phyloP scores from a whole-genome alignment of 2,329 filamentous ascomycete species.

The Escovopsis sp. region DNA sequence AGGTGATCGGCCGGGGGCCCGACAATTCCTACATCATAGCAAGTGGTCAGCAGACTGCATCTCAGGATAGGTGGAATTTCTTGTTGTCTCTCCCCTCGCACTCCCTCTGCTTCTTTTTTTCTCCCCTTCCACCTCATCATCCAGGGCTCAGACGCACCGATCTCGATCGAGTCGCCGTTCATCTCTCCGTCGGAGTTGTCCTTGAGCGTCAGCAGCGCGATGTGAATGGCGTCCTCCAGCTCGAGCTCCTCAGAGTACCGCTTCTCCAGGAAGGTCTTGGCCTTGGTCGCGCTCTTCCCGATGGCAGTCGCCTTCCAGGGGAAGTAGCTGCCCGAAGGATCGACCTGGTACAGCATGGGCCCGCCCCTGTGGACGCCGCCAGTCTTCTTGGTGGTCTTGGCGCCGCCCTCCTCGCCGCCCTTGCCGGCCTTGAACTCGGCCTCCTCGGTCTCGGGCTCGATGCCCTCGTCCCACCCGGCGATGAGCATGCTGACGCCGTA shows the following conservation, averaged over 20 bases:
- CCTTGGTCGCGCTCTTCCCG: slow-evolving; percentile 93
- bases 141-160: slow-evolving; percentile 45
- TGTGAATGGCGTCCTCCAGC: slow-evolving; percentile 95
- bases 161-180: slow-evolving; percentile 97
- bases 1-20: slow-evolving; percentile 87
- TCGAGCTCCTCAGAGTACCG: slow-evolving; percentile 94
- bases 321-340: slow-evolving; percentile 97
- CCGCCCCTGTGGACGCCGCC: slow-evolving; percentile 91
- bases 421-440: slow-evolving; percentile 40
- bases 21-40: slow-evolving; percentile 57
- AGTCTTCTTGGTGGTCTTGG: slow-evolving; percentile 64
- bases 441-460: slow-evolving; percentile 67
- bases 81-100: too few relatives aligned
- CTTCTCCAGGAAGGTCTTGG: slow-evolving; percentile 99
- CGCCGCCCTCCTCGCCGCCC: slow-evolving; percentile 54
- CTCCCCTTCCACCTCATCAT: too few relatives aligned
- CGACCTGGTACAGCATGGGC: slow-evolving; percentile 95
- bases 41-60: too few relatives aligned
- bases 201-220: slow-evolving; percentile 91
- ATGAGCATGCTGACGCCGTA: slow-evolving; percentile 94
- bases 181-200: slow-evolving; percentile 99
- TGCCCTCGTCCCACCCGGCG: slow-evolving; percentile 94
- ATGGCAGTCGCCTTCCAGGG: slow-evolving; percentile 99
- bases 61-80: too few relatives aligned
- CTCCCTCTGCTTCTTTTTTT: too few relatives aligned